These are phyloP conservation scores for Alternaria panax DNA, from an alignment of 2,329 filamentous ascomycete genomes.

Conservation along the genomic window DNA sequence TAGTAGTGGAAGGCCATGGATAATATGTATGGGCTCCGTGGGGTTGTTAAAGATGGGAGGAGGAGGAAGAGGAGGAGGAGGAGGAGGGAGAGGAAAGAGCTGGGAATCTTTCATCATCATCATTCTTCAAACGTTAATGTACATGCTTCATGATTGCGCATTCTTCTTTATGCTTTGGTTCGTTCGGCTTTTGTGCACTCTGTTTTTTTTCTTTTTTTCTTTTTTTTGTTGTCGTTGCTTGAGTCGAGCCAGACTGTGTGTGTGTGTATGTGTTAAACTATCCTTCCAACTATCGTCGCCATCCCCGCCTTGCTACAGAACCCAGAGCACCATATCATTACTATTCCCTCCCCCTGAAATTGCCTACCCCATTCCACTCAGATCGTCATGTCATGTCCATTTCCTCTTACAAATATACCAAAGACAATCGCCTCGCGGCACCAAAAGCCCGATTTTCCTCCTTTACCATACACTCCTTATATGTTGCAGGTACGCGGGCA, in stretches of 20 bases:
- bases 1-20: too few species aligned
- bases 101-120: constrained; percentile 1
- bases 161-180: background rate
- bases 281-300: background rate
- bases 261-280: too few species aligned
- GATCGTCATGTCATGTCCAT: background rate
- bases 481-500: background rate
- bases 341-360: background rate
- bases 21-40: too few species aligned
- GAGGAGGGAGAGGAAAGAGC: background rate
- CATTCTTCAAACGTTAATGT: constrained; percentile 17
- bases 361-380: background rate
- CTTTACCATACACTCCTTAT: background rate
- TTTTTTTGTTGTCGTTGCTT: background rate
- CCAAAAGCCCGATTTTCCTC: background rate
- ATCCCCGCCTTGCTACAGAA: background rate
- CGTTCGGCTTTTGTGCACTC: background rate
- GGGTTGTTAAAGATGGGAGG: too few species aligned
- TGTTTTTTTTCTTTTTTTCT: background rate
- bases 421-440: constrained; percentile 17
- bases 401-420: constrained; percentile 3
- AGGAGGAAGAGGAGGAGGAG: background rate
- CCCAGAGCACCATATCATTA: background rate
- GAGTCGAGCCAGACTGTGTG: too few species aligned
- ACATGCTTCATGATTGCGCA: constrained; percentile 13